Evolutionary conservation across 2,329 filamentous ascomycete genomes (phyloP).

Genomic region (Hypoxylon sp.): DNA sequence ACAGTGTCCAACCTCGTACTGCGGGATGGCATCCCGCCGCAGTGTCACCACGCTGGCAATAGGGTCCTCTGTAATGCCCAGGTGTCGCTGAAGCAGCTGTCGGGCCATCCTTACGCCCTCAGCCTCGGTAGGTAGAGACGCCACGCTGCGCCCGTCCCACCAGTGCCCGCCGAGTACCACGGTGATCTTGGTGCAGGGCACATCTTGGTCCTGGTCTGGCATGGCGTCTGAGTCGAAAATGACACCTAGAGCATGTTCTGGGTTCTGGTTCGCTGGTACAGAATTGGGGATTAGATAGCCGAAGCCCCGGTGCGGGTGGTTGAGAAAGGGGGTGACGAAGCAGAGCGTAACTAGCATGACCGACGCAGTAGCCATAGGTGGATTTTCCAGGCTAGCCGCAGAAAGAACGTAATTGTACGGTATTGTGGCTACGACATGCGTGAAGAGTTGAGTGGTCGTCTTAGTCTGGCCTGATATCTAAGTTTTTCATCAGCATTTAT

Average conservation of each 20-base stretch:
- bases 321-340: slow-evolving; percentile 16
- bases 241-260: slow-evolving; percentile 24
- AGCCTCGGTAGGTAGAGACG: slow-evolving; percentile 12
- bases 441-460: neutral
- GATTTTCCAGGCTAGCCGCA: neutral
- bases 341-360: slow-evolving; percentile 34
- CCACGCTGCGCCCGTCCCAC: slow-evolving; percentile 3
- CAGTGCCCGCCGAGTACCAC: slow-evolving; percentile 32
- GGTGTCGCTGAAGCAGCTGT: slow-evolving; percentile 20
- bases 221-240: slow-evolving; percentile 32
- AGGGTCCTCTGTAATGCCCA: slow-evolving; percentile 17
- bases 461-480: slow-evolving; percentile 6
- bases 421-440: slow-evolving; percentile 16
- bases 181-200: slow-evolving; percentile 22
- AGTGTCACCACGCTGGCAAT: slow-evolving; percentile 9
- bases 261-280: slow-evolving; percentile 26
- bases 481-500: neutral
- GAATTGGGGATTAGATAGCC: slow-evolving; percentile 29
- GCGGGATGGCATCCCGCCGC: slow-evolving; percentile 18
- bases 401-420: slow-evolving; percentile 11
- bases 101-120: slow-evolving; percentile 21
- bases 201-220: slow-evolving; percentile 18
- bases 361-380: slow-evolving; percentile 9
- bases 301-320: slow-evolving; percentile 28
- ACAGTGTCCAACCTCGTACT: slow-evolving; percentile 29